Evolutionary conservation across 306 rosid genomes (phyloP).

Genomic region (Sesbania bispinosa): DNA sequence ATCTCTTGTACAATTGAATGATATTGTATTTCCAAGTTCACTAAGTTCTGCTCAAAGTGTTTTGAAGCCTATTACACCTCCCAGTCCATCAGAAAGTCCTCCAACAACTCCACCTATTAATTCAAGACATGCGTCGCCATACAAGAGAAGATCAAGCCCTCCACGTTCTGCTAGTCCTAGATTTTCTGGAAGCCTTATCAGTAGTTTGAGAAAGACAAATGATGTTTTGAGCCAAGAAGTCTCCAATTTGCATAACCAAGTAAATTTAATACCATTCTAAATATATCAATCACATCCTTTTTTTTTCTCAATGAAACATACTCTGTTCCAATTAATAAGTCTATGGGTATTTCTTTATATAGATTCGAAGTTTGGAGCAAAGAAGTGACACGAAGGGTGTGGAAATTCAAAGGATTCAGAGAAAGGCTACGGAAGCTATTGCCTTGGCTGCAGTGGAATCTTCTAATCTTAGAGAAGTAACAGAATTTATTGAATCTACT

Average conservation of each 20-base stretch:
- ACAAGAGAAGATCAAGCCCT: slow-evolving; percentile 57
- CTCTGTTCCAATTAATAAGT: not conserved
- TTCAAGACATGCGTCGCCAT: slow-evolving; percentile 45
- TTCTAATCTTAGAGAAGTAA: slow-evolving; percentile 45
- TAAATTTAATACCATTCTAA: slow-evolving; percentile 21
- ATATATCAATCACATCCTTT: not conserved
- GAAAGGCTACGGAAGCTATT: slow-evolving; percentile 37
- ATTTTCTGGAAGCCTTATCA: slow-evolving; percentile 55
- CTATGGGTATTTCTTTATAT: slow-evolving; percentile 23
- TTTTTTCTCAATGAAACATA: not conserved
- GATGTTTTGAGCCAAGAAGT: slow-evolving; percentile 52
- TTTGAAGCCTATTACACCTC: slow-evolving; percentile 38
- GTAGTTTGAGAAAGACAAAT: slow-evolving; percentile 53
- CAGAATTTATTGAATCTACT: slow-evolving; percentile 50
- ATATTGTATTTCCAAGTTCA: slow-evolving; percentile 68
- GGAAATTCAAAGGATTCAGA: slow-evolving; percentile 50
- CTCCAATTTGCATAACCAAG: slow-evolving; percentile 60
- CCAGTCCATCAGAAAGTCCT: slow-evolving; percentile 31
- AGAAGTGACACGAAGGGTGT: slow-evolving; percentile 51
- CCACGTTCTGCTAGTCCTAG: slow-evolving; percentile 41
- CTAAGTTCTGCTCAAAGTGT: slow-evolving; percentile 52
- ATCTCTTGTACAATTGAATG: slow-evolving; percentile 57
- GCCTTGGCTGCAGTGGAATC: slow-evolving; percentile 53
- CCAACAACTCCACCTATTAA: slow-evolving; percentile 23
- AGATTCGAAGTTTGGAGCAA: slow-evolving; percentile 61